Base-by-base conservation (phyloP, 2,329 filamentous ascomycete species). In the Phialocephala sp. region DNA sequence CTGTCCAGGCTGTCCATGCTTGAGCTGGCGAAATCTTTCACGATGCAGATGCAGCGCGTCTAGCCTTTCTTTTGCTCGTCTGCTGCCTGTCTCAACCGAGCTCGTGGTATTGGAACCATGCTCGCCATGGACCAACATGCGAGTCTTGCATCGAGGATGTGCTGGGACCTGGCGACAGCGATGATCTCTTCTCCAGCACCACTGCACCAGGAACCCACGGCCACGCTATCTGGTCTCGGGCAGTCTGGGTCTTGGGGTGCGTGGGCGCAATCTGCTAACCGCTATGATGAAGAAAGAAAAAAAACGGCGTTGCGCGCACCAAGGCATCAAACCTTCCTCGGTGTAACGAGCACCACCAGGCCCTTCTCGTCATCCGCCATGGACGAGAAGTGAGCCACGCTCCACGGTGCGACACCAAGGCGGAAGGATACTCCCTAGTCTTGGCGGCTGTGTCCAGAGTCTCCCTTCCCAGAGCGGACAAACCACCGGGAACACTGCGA, bases 261-360 rank as follows among this genome's bases (percentile, higher is more conserved):
- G 11, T 50, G 45, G n/a, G 5, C 11, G 1, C 12, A 50, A 11
- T 20, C 8, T 8, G n/a, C 20, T 50, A 50, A 50, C n/a, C 45
- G 50, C 50, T 54, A 54, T 54, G 50, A 54, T 54, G 8, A 50
- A n/a, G n/a, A n/a, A n/a, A n/a, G n/a, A n/a, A n/a, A n/a, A 32
- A 32, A 14, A 54, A 54, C 24, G 50, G 50, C 50, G 50, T 54
- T 18, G 27, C 50, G 50, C 14, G 24, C 24, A 12, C 11, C 22
- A 35, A 54, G 50, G 12, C 35, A 22, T 54, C 50, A 54, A 54
- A 22, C 45, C n/a, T 22, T 11, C 6, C n/a, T n/a, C 2, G 45
- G 20, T n/a, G 12, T 32, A 32, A 32, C n/a, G n/a, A n/a, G n/a
- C n/a, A n/a, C n/a, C 2, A 47, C 8, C 41, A 9, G 15, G 20